Percentiles rank a stretch among this genome's conserved stretches.
Evolutionary conservation across 441 rosid genomes (phyloP).

Genomic region (Gossypium schwendimanii): DNA sequence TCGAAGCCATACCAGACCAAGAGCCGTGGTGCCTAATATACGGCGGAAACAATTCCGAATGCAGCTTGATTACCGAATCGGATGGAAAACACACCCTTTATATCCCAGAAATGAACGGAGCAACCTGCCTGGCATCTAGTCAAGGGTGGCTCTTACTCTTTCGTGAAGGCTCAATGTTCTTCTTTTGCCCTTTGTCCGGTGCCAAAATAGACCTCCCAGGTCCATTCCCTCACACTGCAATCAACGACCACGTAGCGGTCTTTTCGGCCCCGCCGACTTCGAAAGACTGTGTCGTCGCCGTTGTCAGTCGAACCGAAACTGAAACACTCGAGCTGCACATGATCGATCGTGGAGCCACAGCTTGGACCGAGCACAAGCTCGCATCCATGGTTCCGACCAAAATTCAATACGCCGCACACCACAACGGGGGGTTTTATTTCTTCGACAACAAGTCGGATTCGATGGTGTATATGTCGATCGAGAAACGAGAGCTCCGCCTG

Average conservation of each 20-base stretch:
- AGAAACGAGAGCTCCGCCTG: not conserved
- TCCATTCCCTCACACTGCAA: not conserved
- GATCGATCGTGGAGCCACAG: slow-evolving; percentile 10
- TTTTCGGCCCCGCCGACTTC: slow-evolving; percentile 26
- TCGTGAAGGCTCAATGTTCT: slow-evolving; percentile 11
- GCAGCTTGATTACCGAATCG: not conserved
- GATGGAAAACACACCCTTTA: slow-evolving; percentile 3
- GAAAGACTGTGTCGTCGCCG: slow-evolving; percentile 15
- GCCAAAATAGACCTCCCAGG: slow-evolving; percentile 20
- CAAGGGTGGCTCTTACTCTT: slow-evolving; percentile 23
- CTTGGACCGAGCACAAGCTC: slow-evolving; percentile 5
- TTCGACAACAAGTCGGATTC: not conserved
- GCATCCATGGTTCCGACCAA: not conserved
- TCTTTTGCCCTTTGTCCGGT: slow-evolving; percentile 29
- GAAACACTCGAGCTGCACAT: not conserved
- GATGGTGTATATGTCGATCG: not conserved
- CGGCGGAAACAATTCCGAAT: not conserved
- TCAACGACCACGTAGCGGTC: not conserved
- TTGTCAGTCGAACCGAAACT: not conserved
- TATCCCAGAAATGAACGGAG: slow-evolving; percentile 13
- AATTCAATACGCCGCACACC: not conserved
- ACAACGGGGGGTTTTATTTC: not conserved
- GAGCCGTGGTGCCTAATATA: slow-evolving; percentile 19
- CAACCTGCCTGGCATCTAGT: slow-evolving; percentile 25
- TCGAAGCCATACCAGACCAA: slow-evolving; percentile 7